Evolutionary conservation across 345 rosid genomes (phyloP).

Genomic region (Acer saccharum): DNA sequence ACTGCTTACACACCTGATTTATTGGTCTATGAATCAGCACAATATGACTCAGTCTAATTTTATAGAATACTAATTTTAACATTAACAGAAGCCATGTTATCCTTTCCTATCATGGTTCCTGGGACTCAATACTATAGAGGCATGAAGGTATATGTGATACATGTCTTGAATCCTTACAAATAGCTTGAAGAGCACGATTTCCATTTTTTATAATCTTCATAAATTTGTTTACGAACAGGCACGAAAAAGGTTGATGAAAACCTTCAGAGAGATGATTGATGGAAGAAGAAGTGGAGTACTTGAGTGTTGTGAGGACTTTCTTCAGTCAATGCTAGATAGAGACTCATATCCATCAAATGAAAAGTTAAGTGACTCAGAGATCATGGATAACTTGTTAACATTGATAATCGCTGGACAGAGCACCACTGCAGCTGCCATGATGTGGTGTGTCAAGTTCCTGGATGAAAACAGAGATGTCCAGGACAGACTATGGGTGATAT

Average conservation of each 20-base stretch:
- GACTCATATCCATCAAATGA: slow-evolving; percentile 43
- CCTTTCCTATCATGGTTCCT: slow-evolving; percentile 60
- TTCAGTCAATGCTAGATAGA: slow-evolving; percentile 50
- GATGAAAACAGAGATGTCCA: slow-evolving; percentile 46
- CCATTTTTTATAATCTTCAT: background rate
- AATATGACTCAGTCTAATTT: too few relatives aligned
- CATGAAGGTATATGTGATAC: slow-evolving; percentile 43
- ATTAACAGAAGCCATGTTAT: slow-evolving; percentile 54
- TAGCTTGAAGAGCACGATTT: background rate
- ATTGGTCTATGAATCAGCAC: too few relatives aligned
- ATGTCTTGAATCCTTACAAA: too few relatives aligned
- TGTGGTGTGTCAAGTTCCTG: slow-evolving; percentile 67
- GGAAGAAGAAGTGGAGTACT: slow-evolving; percentile 38
- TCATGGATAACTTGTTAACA: slow-evolving; percentile 58
- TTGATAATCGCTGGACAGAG: slow-evolving; percentile 61
- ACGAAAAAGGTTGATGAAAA: slow-evolving; percentile 42
- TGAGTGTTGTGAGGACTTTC: slow-evolving; percentile 43
- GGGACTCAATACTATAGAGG: slow-evolving; percentile 60
- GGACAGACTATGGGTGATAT: slow-evolving; percentile 49
- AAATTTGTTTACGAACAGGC: slow-evolving; percentile 39
- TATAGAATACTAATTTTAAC: too few relatives aligned
- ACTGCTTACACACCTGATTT: too few relatives aligned
- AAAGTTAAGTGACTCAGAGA: slow-evolving; percentile 54
- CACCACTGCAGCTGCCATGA: slow-evolving; percentile 65
- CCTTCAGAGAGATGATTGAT: slow-evolving; percentile 36